Conservation (phyloP, 805 yeast species). For the Lachancea nothofagi region DNA sequence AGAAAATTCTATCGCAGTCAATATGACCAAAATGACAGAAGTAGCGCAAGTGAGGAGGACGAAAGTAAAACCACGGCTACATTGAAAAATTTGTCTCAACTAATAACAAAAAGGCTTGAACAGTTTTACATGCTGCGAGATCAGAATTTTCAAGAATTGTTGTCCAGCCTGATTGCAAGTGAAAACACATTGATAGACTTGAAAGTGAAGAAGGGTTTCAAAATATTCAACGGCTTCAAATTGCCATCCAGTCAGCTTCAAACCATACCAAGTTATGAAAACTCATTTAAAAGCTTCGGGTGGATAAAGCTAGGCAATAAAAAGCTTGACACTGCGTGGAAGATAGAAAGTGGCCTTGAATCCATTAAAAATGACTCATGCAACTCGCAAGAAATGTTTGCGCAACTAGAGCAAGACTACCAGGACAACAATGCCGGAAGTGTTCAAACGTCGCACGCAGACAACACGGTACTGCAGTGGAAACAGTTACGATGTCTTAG, state of each 20-base stretch:
- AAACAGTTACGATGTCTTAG: conserved; percentile 40
- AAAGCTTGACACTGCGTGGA: conserved; percentile 34
- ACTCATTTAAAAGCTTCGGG: conserved; percentile 27
- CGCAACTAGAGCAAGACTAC: conserved; percentile 15
- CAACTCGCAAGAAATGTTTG: conserved; percentile 23
- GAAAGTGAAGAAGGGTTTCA: conserved; percentile 23
- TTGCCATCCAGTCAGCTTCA: conserved; percentile 2
- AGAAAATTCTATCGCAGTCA: conserved; percentile 4
- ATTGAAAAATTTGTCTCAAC: background rate
- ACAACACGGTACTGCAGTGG: conserved; percentile 35
- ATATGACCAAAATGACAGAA: background rate
- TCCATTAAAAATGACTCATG: conserved; percentile 17
- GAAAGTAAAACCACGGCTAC: background rate
- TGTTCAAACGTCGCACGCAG: conserved; percentile 12
- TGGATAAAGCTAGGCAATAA: conserved; percentile 31
- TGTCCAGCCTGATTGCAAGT: conserved; percentile 12
- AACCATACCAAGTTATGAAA: background rate
- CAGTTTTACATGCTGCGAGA: conserved; percentile 25
- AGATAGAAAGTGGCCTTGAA: conserved; percentile 37
- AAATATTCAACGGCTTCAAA: conserved; percentile 19
- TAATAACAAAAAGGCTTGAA: conserved; percentile 11
- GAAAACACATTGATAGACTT: conserved; percentile 17
- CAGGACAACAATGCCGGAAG: conserved; percentile 1
- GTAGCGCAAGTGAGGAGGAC: background rate
- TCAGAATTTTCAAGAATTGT: conserved; percentile 16